These are phyloP conservation scores for Plasmodium reichenowi DNA, from an alignment of 169 alveolate species.

Conservation along the genomic window DNA sequence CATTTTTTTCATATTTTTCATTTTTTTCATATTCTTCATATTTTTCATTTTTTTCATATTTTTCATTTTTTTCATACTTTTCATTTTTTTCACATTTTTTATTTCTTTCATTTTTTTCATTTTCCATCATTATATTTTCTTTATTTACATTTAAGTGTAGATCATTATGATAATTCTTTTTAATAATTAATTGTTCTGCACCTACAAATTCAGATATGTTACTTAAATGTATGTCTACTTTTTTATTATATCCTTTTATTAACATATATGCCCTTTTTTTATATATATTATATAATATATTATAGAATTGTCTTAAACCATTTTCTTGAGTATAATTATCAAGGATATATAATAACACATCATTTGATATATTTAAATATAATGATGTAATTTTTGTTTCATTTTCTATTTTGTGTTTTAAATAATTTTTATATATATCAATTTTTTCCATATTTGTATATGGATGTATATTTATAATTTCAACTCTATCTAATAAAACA, in stretches of 20 bases:
- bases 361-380: constrained; percentile 81
- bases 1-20: too few species aligned
- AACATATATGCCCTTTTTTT: constrained; percentile 91
- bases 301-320: constrained; percentile 92
- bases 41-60: too few species aligned
- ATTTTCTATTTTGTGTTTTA: constrained; percentile 88
- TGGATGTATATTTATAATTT: constrained; percentile 93
- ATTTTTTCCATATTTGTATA: constrained; percentile 92
- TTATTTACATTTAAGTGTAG: neutral
- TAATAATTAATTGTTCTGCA: neutral
- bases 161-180: neutral
- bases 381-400: constrained; percentile 86
- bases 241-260: constrained; percentile 82
- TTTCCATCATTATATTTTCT: too few species aligned
- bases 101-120: too few species aligned
- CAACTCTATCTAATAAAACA: constrained; percentile 95
- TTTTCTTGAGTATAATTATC: constrained; percentile 94
- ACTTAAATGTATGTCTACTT: neutral
- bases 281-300: constrained; percentile 88
- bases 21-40: too few species aligned
- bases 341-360: constrained; percentile 84
- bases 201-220: constrained; percentile 15
- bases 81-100: too few species aligned
- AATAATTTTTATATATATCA: constrained; percentile 89
- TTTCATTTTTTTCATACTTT: too few species aligned